Conservation (phyloP, 495 filamentous ascomycete species). For the Trichoderma orchidacearum region DNA sequence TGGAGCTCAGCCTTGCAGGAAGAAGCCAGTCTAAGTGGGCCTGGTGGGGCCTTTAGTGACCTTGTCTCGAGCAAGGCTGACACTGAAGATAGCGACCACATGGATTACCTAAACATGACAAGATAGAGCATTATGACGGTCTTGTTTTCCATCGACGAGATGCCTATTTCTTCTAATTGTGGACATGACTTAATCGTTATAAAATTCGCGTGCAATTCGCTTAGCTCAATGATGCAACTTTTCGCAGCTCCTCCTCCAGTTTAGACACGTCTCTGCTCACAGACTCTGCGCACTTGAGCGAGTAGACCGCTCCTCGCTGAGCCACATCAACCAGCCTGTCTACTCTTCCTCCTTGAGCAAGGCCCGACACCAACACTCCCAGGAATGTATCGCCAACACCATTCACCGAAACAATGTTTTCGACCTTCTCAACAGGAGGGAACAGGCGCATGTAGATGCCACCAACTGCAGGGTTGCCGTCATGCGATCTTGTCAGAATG, state of each 20-base stretch:
- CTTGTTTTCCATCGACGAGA: too few relatives aligned
- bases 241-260: conserved; percentile 18
- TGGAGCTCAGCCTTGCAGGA: conserved; percentile 3
- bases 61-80: neutral
- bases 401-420: conserved; percentile 76
- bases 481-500: conserved; percentile 46
- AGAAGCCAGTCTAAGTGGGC: neutral
- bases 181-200: too few relatives aligned
- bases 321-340: conserved; percentile 39
- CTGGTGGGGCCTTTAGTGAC: neutral
- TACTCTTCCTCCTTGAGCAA: conserved; percentile 33
- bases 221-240: conserved; percentile 6
- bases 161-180: too few relatives aligned
- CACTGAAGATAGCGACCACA: neutral
- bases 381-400: conserved; percentile 90
- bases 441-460: conserved; percentile 81
- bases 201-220: neutral
- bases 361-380: conserved; percentile 61
- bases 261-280: conserved; percentile 41
- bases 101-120: too few relatives aligned
- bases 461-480: conserved; percentile 43
- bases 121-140: too few relatives aligned
- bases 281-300: conserved; percentile 55
- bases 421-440: conserved; percentile 49
- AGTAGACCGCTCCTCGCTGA: conserved; percentile 66